Evolutionary conservation across 371 early-diverging fungal genomes (phyloP).

Genomic region (Mucor circinelloides): DNA sequence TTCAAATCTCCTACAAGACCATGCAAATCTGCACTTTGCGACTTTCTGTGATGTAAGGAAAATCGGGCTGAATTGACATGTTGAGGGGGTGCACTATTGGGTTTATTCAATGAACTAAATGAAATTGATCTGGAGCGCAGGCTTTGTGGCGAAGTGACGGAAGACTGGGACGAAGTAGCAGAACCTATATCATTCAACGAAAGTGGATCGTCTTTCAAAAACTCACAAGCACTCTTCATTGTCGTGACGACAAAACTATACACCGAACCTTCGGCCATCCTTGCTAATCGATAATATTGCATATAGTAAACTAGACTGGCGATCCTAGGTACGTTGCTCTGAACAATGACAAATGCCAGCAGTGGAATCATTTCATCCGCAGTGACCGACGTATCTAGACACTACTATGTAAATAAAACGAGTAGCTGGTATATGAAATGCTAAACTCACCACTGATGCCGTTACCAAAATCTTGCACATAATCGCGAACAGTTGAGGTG

Average conservation of each 20-base stretch:
- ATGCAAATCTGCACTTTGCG: slow-evolving; percentile 47
- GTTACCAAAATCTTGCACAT: slow-evolving; percentile 27
- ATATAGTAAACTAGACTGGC: slow-evolving; percentile 62
- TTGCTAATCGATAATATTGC: slow-evolving; percentile 54
- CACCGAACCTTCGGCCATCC: slow-evolving; percentile 52
- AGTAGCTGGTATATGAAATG: too few relatives aligned
- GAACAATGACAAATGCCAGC: slow-evolving; percentile 57
- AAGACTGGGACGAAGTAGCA: slow-evolving; percentile 29
- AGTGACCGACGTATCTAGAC: slow-evolving; percentile 49
- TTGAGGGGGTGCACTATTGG: slow-evolving; percentile 13
- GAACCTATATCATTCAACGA: slow-evolving; percentile 42
- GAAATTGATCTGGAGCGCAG: slow-evolving; percentile 32
- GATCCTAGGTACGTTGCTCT: slow-evolving; percentile 51
- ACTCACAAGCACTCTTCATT: slow-evolving; percentile 55
- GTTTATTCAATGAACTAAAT: slow-evolving; percentile 20
- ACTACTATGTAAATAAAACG: neutral
- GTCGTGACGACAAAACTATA: slow-evolving; percentile 58
- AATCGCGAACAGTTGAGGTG: slow-evolving; percentile 37
- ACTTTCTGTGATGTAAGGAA: slow-evolving; percentile 42
- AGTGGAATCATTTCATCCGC: slow-evolving; percentile 68
- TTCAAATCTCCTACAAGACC: slow-evolving; percentile 10
- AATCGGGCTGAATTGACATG: slow-evolving; percentile 3
- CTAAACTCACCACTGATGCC: slow-evolving; percentile 14
- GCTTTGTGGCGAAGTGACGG: slow-evolving; percentile 10
- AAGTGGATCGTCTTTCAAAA: slow-evolving; percentile 60